Base-by-base conservation (phyloP, 2,329 filamentous ascomycete genomes). In the Sarocladiaceae sp. region DNA sequence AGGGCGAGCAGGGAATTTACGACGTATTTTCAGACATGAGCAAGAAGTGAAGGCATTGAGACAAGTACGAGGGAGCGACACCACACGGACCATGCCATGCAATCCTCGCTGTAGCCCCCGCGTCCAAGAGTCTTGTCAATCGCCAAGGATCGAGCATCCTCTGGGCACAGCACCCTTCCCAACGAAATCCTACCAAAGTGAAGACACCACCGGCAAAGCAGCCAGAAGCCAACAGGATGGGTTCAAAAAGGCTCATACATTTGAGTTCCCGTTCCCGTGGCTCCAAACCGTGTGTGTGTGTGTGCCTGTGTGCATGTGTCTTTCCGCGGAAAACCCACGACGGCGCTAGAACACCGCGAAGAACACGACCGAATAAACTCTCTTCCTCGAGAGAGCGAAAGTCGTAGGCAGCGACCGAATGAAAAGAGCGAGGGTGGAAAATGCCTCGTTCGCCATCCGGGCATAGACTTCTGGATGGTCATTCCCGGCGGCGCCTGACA, bases 71-170 rank as follows among this genome's bases (percentile, higher is more conserved):
- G n/a, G n/a, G n/a, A n/a, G n/a, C n/a, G n/a, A n/a, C n/a, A n/a
- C n/a, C n/a, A n/a, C n/a, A n/a, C n/a, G n/a, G n/a, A n/a, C n/a
- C n/a, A n/a, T n/a, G n/a, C n/a, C n/a, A n/a, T n/a, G n/a, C n/a
- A n/a, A n/a, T n/a, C n/a, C n/a, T n/a, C n/a, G n/a, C 29, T 31
- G 29, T 31, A 15, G 8, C 29, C 35, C 44, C 44, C 26, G 22
- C 44, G 44, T 48, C 44, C 44, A 48, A 48, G 44, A 48, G 44
- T 48, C 44, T 48, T 48, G 44, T 48, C 44, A 10, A 48, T 48
- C 44, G 44, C 44, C 44, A 48, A 48, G 44, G 5, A 18, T 48
- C 44, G 25, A 13, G 4, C 25, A n/a, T 11, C 40, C 20, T 6
- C 40, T 11, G n/a, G 13, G 22, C 40, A n/a, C 4, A 29, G 22